phyloP scores from a whole-genome alignment of 2,329 filamentous ascomycete species.

The Aspergillus sp. region DNA sequence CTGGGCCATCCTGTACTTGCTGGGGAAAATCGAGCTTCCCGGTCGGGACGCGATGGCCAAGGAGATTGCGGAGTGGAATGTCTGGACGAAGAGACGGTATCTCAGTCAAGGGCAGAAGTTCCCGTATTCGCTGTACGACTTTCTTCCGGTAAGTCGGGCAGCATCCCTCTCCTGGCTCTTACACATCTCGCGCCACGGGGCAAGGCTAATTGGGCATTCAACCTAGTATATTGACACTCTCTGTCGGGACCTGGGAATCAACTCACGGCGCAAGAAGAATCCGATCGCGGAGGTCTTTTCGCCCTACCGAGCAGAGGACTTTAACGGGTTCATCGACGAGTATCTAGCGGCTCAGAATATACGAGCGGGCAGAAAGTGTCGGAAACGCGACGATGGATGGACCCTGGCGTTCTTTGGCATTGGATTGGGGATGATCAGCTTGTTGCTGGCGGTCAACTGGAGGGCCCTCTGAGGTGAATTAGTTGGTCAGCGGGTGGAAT shows the following conservation, averaged over 20 bases:
- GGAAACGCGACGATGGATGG: no score
- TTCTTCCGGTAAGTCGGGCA: conserved; percentile 18
- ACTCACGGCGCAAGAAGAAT: conserved; percentile 22
- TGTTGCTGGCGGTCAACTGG: no score
- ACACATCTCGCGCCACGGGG: no score
- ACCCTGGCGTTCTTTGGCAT: no score
- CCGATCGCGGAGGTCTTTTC: conserved; percentile 20
- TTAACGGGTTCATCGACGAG: conserved; percentile 23
- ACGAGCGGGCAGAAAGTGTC: no score
- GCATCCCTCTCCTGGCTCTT: no score
- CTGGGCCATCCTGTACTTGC: conserved; percentile 24
- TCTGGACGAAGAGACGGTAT: conserved; percentile 29
- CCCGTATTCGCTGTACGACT: conserved; percentile 26
- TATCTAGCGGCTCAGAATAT: conserved; percentile 4
- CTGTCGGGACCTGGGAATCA: conserved; percentile 21
- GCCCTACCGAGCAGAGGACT: conserved; percentile 21
- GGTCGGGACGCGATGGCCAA: conserved; percentile 17
- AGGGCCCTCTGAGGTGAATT: no score
- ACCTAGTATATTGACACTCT: conserved; percentile 24
- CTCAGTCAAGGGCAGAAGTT: conserved; percentile 21
- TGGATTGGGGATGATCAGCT: no score
- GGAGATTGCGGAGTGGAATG: conserved; percentile 25
- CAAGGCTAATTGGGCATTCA: no score
- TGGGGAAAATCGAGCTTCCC: conserved; percentile 18
- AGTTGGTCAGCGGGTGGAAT: no score